phyloP scores from a whole-genome alignment of 352 stramenopile genomes.

The Phytophthora vignae region DNA sequence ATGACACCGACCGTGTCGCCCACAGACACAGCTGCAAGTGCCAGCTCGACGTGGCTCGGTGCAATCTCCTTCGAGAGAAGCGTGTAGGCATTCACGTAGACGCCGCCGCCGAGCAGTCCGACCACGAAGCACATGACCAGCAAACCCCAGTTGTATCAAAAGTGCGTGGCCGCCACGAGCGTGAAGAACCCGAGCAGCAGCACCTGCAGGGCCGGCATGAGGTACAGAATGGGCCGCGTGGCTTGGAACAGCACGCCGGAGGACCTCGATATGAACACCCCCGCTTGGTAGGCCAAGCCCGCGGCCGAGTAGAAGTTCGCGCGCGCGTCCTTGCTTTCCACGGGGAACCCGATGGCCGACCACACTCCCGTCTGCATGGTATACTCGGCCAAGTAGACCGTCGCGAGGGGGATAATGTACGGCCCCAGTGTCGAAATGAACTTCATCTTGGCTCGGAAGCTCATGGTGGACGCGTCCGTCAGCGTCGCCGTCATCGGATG shows the following conservation, averaged over 20 bases:
- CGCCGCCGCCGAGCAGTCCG: constrained; percentile 88
- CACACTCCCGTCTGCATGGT: constrained; percentile 94
- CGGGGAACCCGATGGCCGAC: constrained; percentile 94
- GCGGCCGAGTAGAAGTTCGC: constrained; percentile 91
- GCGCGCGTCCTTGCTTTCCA: constrained; percentile 71
- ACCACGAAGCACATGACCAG: constrained; percentile 87
- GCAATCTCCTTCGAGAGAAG: constrained; percentile 87
- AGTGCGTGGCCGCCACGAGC: constrained; percentile 78
- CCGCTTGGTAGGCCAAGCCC: constrained; percentile 92
- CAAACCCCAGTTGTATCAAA: constrained; percentile 89
- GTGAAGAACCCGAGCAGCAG: constrained; percentile 91
- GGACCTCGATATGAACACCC: constrained; percentile 93
- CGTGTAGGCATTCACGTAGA: constrained; percentile 94
- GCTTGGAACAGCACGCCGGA: constrained; percentile 87
- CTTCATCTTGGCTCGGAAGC: constrained; percentile 60
- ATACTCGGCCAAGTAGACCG: constrained; percentile 96
- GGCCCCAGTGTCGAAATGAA: constrained; percentile 87
- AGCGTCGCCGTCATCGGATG: not conserved
- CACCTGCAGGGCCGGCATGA: constrained; percentile 90
- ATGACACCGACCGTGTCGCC: constrained; percentile 92
- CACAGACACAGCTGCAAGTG: constrained; percentile 87
- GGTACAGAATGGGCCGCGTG: constrained; percentile 79
- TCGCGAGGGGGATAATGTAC: constrained; percentile 92
- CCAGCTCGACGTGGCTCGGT: constrained; percentile 83
- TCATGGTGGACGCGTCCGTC: constrained; percentile 48